phyloP scores from a whole-genome alignment of 805 yeast species.

The Debaryomyces maramus region DNA sequence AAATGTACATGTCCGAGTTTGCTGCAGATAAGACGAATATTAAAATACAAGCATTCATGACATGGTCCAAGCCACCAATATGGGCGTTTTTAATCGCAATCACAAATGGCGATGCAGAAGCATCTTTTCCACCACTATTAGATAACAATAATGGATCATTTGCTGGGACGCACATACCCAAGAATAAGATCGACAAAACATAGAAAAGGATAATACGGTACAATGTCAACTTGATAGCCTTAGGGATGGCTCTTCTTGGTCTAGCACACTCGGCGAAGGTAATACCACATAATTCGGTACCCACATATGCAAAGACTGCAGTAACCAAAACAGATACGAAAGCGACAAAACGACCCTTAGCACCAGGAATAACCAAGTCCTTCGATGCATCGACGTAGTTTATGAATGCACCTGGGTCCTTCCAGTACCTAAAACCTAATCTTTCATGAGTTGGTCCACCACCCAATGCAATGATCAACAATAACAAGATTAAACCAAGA shows the following conservation, averaged over 20 bases:
- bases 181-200: slow-evolving; percentile 56
- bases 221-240: slow-evolving; percentile 67
- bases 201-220: slow-evolving; percentile 69
- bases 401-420: slow-evolving; percentile 62
- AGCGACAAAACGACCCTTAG: slow-evolving; percentile 58
- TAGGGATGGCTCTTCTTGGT: slow-evolving; percentile 67
- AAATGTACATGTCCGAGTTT: slow-evolving; percentile 75
- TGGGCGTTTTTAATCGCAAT: slow-evolving; percentile 71
- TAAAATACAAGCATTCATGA: slow-evolving; percentile 76
- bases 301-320: slow-evolving; percentile 69
- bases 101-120: slow-evolving; percentile 82
- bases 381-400: slow-evolving; percentile 46
- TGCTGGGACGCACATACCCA: slow-evolving; percentile 69
- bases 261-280: slow-evolving; percentile 72
- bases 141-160: slow-evolving; percentile 50
- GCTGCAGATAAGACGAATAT: slow-evolving; percentile 80
- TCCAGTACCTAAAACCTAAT: slow-evolving; percentile 71
- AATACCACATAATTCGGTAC: slow-evolving; percentile 69
- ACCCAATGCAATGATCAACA: slow-evolving; percentile 68
- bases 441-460: slow-evolving; percentile 78
- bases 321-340: slow-evolving; percentile 62
- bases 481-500: slow-evolving; percentile 62
- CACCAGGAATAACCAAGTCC: slow-evolving; percentile 36
- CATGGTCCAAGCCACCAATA: slow-evolving; percentile 66
- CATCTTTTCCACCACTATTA: slow-evolving; percentile 55